phyloP scores from a whole-genome alignment of 257 asterid species.

The Ilex asprella region DNA sequence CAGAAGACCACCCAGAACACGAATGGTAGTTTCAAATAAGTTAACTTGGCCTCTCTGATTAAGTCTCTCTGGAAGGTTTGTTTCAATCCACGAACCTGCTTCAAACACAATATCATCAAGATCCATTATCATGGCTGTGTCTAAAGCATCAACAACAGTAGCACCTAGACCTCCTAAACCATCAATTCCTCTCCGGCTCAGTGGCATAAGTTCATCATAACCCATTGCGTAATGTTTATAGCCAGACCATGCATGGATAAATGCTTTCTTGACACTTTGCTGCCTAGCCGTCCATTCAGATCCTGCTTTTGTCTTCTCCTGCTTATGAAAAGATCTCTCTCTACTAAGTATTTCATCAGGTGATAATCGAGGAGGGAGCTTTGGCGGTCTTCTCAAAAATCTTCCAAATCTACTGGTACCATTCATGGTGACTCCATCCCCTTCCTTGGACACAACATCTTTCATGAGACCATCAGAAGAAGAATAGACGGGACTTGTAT shows the following conservation, averaged over 20 bases:
- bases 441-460: conserved; percentile 39
- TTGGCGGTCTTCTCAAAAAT: conserved; percentile 77
- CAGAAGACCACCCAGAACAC: conserved; percentile 84
- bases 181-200: conserved; percentile 70
- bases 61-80: conserved; percentile 61
- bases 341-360: conserved; percentile 71
- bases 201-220: conserved; percentile 91
- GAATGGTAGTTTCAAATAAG: conserved; percentile 91
- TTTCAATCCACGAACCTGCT: conserved; percentile 91
- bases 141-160: conserved; percentile 86
- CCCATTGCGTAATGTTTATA: conserved; percentile 75
- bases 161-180: conserved; percentile 98
- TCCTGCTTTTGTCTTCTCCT: conserved; percentile 26
- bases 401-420: conserved; percentile 42
- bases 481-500: conserved; percentile 29
- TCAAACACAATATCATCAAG: conserved; percentile 61
- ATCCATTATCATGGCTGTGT: conserved; percentile 96
- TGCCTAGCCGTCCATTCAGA: conserved; percentile 65
- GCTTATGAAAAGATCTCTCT: conserved; percentile 32
- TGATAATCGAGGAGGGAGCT: conserved; percentile 80
- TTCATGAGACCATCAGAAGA: conserved; percentile 28
- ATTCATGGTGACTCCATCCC: conserved; percentile 32
- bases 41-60: conserved; percentile 76
- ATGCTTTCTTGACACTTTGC: conserved; percentile 73
- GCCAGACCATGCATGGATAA: conserved; percentile 94